These are phyloP conservation scores for Pterocarpus macrocarpus DNA, from an alignment of 306 rosid genomes.

Conservation along the genomic window DNA sequence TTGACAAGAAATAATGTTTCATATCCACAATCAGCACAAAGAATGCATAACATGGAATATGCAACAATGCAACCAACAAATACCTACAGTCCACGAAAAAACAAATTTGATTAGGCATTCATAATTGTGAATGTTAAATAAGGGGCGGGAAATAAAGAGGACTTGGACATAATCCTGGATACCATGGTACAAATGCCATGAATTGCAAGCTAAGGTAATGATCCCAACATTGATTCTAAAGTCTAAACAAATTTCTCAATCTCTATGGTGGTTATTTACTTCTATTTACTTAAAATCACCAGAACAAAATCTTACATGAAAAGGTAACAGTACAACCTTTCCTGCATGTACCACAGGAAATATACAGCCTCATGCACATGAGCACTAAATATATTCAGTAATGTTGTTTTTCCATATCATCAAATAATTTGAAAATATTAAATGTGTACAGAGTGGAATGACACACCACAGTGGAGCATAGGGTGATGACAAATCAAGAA, in stretches of 20 bases:
- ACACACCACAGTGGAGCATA: constrained; percentile 77
- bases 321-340: constrained; percentile 5
- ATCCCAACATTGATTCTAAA: constrained; percentile 22
- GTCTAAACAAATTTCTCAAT: background rate
- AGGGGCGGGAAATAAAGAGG: background rate
- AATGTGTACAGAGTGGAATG: constrained; percentile 29
- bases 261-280: constrained; percentile 13
- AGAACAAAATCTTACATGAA: constrained; percentile 12
- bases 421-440: constrained; percentile 26
- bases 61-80: constrained; percentile 55
- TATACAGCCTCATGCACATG: background rate
- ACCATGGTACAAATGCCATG: background rate
- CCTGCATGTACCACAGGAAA: constrained; percentile 15
- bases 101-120: constrained; percentile 28
- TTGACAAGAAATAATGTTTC: constrained; percentile 51
- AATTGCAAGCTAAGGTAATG: background rate
- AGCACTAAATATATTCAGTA: background rate
- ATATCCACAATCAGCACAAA: constrained; percentile 52
- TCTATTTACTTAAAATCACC: background rate
- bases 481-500: constrained; percentile 79
- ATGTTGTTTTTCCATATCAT: background rate
- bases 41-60: constrained; percentile 60
- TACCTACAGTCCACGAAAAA: constrained; percentile 48
- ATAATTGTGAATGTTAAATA: background rate
- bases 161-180: background rate